These are phyloP conservation scores for Coemansia sp. DNA, from an alignment of 192 early-diverging fungal species.

Conservation along the genomic window DNA sequence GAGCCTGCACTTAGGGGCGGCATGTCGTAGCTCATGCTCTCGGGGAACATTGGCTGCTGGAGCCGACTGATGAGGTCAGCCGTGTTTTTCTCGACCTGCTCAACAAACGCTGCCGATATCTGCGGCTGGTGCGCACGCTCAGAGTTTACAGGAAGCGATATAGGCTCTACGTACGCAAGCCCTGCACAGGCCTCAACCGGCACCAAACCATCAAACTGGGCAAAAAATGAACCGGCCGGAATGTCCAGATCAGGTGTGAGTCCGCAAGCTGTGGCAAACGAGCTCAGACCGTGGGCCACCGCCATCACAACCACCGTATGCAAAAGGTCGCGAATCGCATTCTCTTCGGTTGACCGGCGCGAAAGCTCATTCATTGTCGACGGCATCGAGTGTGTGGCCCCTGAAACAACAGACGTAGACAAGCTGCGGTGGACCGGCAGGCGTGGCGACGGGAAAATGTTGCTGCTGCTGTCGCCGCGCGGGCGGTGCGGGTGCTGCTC, in stretches of 20 bases:
- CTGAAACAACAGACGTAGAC: constrained; percentile 25
- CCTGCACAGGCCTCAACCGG: constrained; percentile 19
- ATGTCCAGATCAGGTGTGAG: constrained; percentile 41
- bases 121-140: constrained; percentile 8
- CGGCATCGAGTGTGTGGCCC: constrained; percentile 6
- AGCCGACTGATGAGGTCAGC: constrained; percentile 26
- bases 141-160: neutral
- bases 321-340: constrained; percentile 40
- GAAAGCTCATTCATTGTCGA: constrained; percentile 14
- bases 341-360: constrained; percentile 33
- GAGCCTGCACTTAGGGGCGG: constrained; percentile 8
- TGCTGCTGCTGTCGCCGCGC: constrained; percentile 30
- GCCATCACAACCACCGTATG: constrained; percentile 35
- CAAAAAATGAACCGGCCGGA: constrained; percentile 35
- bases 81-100: constrained; percentile 33
- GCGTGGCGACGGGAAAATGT: constrained; percentile 2
- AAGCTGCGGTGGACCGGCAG: constrained; percentile 26
- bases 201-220: constrained; percentile 15
- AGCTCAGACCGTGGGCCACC: constrained; percentile 41
- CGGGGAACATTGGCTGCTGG: constrained; percentile 13
- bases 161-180: constrained; percentile 18
- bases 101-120: constrained; percentile 20
- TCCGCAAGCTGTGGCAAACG: constrained; percentile 38
- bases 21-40: neutral
- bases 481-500: constrained; percentile 17